Base-by-base conservation (phyloP, 306 rosid genomes). In the Pachyrhizus erosus region DNA sequence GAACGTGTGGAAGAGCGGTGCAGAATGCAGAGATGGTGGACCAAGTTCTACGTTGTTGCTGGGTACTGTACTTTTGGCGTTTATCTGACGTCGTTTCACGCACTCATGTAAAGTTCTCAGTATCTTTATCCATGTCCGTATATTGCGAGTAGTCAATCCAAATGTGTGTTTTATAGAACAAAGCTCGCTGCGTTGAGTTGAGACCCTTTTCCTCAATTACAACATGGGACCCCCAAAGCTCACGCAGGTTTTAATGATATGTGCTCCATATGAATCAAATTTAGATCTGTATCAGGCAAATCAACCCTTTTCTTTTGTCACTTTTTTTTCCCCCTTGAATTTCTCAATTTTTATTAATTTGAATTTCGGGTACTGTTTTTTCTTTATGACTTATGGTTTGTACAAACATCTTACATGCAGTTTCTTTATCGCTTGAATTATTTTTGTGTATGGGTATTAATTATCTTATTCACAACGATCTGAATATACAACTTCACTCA, bases 1-100 rank as follows among this genome's bases (percentile, higher is more conserved):
- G 40, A 79, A 65, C 97, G 92, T 86, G 87, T 91, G 94, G 91
- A 82, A 65, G 76, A 87, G 66, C 20, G 42, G 5, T 55, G 60
- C 52, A 64, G 51, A 65, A 2, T 52, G 26, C 78, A 29, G 87
- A 43, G 66, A 82, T 78, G 62, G 77, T 81, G 88, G 86, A 57
- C 75, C 70, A 42, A 80, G 33, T 58, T 65, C 67, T 73, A 34
- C 60, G 42, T 39, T 52, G 58, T 49, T 27, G 74, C 23, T 60
- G 64, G 42, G 0, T 67, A 72, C 60, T 77, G 80, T 85, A 57
- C 60, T 81, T 76, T 85, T 88, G 90, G 83, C 81, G 82, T 81
- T 83, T 52, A 64, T 77, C 27, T 73, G 46, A 75, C 70, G 84
- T 82, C 82, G 88, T 88, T 84, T 64, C 80, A 51, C 62, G 13